A percentile compares a stretch with the other conserved stretches of the same genome.
These are phyloP conservation scores for Aethionema arabicum DNA, from an alignment of 345 rosid genomes.

Conservation along the genomic window DNA sequence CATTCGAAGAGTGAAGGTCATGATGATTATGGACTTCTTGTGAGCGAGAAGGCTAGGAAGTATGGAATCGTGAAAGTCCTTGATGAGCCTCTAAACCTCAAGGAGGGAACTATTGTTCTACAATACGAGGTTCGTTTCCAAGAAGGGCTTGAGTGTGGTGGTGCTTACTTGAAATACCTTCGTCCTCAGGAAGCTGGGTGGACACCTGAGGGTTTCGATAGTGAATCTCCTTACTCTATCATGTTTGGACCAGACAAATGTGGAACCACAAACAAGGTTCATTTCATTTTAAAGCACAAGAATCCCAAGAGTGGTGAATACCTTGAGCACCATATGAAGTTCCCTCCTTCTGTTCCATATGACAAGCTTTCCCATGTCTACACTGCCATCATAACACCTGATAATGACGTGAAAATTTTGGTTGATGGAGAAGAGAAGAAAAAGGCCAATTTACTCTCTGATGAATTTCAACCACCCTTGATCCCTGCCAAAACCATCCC, in stretches of 20 bases:
- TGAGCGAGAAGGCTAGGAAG: slow-evolving; percentile 71
- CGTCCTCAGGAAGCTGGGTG: slow-evolving; percentile 81
- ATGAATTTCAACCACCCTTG: slow-evolving; percentile 78
- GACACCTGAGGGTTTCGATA: slow-evolving; percentile 60
- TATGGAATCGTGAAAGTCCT: slow-evolving; percentile 79
- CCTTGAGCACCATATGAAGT: slow-evolving; percentile 77
- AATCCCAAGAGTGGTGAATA: slow-evolving; percentile 84
- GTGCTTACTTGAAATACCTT: slow-evolving; percentile 77
- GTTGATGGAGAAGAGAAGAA: slow-evolving; percentile 87
- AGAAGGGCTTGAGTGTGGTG: slow-evolving; percentile 87
- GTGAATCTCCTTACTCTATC: slow-evolving; percentile 76
- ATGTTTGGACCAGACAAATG: slow-evolving; percentile 96
- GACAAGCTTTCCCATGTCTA: slow-evolving; percentile 84
- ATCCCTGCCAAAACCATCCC: slow-evolving; percentile 82
- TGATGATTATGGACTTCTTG: slow-evolving; percentile 84
- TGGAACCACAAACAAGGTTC: slow-evolving; percentile 85
- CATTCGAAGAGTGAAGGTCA: slow-evolving; percentile 82
- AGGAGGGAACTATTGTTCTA: slow-evolving; percentile 68
- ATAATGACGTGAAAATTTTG: slow-evolving; percentile 62
- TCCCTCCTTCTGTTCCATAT: slow-evolving; percentile 72
- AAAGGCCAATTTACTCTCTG: slow-evolving; percentile 62
- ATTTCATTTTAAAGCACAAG: slow-evolving; percentile 84
- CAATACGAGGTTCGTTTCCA: slow-evolving; percentile 79
- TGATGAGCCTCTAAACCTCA: slow-evolving; percentile 53
- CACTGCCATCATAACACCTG: slow-evolving; percentile 74